Base-by-base conservation (phyloP, 1,284 basidiomycete species). In the Sphaerobolus stellatus region DNA sequence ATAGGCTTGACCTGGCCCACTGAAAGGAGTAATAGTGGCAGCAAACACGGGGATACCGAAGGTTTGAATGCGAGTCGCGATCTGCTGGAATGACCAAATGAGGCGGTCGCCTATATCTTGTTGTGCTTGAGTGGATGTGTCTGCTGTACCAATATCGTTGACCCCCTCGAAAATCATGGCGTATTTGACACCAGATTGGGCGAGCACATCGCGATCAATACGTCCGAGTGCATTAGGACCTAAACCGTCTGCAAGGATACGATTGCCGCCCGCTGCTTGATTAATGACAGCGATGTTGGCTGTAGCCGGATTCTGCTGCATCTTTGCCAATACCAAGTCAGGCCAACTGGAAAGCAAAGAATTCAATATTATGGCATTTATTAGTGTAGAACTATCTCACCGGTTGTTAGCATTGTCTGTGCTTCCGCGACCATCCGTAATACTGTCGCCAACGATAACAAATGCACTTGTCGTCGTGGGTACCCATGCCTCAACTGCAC, bases 141-240 rank as follows among this genome's bases (percentile, higher is more conserved):
- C 61, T 1, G 73, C 73, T 3, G 66, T 68, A 5, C 77, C 78
- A 52, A 80, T 78, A 67, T 80, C 77, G 69, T 80, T 81, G 38
- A 79, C 75, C 50, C 79, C 79, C 59, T 79, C 77, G 61, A 79
- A 81, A 60, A 80, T 72, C 69, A 81, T 75, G 25, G 69, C 74
- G 64, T 70, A 78, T 34, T 64, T 65, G 29, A 77, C 71, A 24
- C 72, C 72, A 13, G 75, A 66, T 31, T 78, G 77, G 3, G 75
- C 58, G 48, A 81, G 69, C 29, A 79, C 77, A 62, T 80, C 79
- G 3, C 78, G 70, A 57, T 79, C 76, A 63, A 79, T 73, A 20
- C 78, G 75, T 13, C 73, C 69, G 16, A 78, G 61, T 8, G 71
- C 75, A 59, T 73, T 76, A 2, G 79, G 77, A 0, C 78, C 79